Conservation (phyloP, 108 stramenopile species). For the Chaetoceros muelleri region DNA sequence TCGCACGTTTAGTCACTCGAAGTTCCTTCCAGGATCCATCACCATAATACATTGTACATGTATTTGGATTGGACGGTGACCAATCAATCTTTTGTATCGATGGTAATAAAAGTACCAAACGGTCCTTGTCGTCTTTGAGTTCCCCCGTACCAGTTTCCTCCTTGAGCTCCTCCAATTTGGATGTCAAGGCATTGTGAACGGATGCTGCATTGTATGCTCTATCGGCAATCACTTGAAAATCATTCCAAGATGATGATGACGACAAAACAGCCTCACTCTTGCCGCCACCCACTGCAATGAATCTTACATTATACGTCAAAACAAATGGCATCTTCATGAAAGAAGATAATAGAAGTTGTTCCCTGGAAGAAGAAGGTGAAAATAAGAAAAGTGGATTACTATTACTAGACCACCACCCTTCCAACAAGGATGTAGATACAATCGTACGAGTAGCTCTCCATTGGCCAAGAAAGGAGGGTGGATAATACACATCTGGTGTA, state of each 20-base stretch:
- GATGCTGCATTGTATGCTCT: constrained; percentile 59
- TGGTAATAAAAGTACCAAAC: too few relatives aligned
- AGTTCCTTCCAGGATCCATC: constrained; percentile 64
- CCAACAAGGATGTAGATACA: too few relatives aligned
- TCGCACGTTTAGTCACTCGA: constrained; percentile 70
- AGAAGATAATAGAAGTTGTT: not conserved
- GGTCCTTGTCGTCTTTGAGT: too few relatives aligned
- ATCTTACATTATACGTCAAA: constrained; percentile 45
- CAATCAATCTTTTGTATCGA: constrained; percentile 38
- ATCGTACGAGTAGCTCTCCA: constrained; percentile 54
- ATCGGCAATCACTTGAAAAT: constrained; percentile 53
- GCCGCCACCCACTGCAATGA: constrained; percentile 31
- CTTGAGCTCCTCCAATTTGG: not conserved
- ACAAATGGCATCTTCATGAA: constrained; percentile 14
- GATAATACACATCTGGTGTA: constrained; percentile 63
- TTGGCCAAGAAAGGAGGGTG: constrained; percentile 36
- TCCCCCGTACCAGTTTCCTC: not conserved
- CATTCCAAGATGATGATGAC: constrained; percentile 25
- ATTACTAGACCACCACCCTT: too few relatives aligned
- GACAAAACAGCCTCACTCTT: constrained; percentile 9
- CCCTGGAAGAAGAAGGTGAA: too few relatives aligned
- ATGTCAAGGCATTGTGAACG: constrained; percentile 20
- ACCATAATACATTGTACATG: constrained; percentile 21
- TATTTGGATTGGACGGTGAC: constrained; percentile 62
- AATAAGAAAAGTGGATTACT: not conserved